Conservation (phyloP, 371 early-diverging fungal species). For the Saksenaea vasiformis region DNA sequence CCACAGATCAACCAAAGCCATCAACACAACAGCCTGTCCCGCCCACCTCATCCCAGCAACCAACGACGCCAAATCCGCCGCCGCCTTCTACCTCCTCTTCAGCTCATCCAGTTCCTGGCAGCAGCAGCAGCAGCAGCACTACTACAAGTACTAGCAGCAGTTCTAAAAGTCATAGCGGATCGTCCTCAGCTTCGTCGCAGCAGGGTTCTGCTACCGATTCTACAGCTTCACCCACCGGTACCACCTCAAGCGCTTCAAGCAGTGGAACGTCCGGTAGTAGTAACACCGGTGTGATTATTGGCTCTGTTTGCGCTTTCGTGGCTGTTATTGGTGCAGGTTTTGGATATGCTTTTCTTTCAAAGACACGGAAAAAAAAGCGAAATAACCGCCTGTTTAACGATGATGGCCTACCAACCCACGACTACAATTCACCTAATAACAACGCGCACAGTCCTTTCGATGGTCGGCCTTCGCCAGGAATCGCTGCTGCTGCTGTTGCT, state of each 20-base stretch:
- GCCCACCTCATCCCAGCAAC: slow-evolving; percentile 9
- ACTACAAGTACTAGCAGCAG: too few species aligned
- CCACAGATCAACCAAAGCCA: neutral
- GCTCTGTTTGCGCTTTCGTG: slow-evolving; percentile 42
- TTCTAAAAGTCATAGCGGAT: neutral
- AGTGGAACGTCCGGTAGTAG: slow-evolving; percentile 3
- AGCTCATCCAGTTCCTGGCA: neutral
- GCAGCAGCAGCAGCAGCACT: neutral
- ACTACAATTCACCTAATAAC: slow-evolving; percentile 2
- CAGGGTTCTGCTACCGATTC: neutral
- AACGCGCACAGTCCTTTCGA: slow-evolving; percentile 14
- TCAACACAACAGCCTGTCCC: neutral
- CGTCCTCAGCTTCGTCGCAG: slow-evolving; percentile 1
- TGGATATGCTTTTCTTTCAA: slow-evolving; percentile 43
- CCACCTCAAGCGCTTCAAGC: neutral
- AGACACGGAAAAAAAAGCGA: slow-evolving; percentile 32
- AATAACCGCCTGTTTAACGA: slow-evolving; percentile 28
- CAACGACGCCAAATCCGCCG: neutral
- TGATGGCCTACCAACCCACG: slow-evolving; percentile 15
- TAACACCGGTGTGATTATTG: slow-evolving; percentile 41
- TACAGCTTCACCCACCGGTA: neutral
- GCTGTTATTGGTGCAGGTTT: slow-evolving; percentile 43
- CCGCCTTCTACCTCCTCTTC: slow-evolving; percentile 1
- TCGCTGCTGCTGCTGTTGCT: slow-evolving; percentile 33
- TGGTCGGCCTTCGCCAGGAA: slow-evolving; percentile 33